Evolutionary conservation across 768 basidiomycete genomes (phyloP), one percentile per base, ranked within the genome.

Genomic region (Leccinellum luteum): DNA sequence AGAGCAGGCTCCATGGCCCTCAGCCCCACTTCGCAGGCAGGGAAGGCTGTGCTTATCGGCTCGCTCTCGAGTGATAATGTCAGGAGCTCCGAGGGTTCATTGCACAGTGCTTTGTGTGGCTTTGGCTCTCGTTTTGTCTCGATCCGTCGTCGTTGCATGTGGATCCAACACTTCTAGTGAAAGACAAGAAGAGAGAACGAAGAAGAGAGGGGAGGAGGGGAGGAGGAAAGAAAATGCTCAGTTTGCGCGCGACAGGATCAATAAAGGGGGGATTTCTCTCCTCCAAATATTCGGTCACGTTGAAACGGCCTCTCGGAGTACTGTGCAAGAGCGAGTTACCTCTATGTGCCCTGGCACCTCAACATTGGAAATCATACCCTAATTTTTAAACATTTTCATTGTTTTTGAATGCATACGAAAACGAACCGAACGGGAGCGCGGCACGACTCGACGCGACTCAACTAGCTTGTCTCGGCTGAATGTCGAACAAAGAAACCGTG

Each of bases 391-490:
- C n/a, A 19, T 43, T 34, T 21, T 56, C 17, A 12, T 41, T 41
- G 41, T 41, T 41, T 41, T 19, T 41, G 43, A 30, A 56, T 7
- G 6, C 23, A 45, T 2, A 56, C 2, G 1, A 10, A 4, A 45
- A n/a, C 31, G 10, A 25, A 15, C 43, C 7, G 31, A 6, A 28
- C 13, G 2, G 19, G 2, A 56, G 35, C 5, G 2, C 21, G 41
- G 5, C 41, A 41, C 38, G 10, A 41, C n/a, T 12, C 10, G 10
- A 19, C n/a, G n/a, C 38, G 10, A 41, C 41, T 63, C 53, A 68
- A 13, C 64, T 49, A 14, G 49, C 25, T 28, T 69, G 68, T 41
- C 68, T 72, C 53, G 70, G 68, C 62, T 63, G 10, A 47, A 14
- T 12, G n/a, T n/a, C n/a, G n/a, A n/a, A n/a, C n/a, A n/a, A 23